A percentile compares a stretch with the other conserved stretches of the same genome.
Conservation (phyloP, 305 asterid genomes). For the Fraxinus floribunda region DNA sequence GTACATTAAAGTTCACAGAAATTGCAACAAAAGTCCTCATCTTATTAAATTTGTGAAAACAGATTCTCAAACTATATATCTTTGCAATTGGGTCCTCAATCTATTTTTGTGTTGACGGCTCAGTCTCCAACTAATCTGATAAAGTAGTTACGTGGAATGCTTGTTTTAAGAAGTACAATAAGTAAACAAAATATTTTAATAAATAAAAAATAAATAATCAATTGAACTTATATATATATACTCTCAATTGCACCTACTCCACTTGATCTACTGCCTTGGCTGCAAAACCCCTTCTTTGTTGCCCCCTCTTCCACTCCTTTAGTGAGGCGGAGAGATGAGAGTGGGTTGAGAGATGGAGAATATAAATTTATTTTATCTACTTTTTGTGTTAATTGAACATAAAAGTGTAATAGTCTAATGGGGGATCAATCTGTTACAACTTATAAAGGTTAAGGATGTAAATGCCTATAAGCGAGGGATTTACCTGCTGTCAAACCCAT, state of each 20-base stretch:
- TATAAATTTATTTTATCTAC: background rate
- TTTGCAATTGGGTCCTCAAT: background rate
- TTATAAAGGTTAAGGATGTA: background rate
- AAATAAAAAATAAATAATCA: too few relatives aligned
- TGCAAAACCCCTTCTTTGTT: background rate
- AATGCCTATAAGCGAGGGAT: background rate
- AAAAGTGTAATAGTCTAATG: background rate
- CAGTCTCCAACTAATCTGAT: background rate
- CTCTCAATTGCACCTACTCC: background rate
- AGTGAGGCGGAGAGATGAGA: background rate
- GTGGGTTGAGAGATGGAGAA: background rate
- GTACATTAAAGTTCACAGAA: background rate
- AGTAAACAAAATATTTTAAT: background rate
- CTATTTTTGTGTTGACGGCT: background rate
- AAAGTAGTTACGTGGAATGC: background rate
- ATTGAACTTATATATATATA: too few relatives aligned
- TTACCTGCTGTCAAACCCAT: background rate
- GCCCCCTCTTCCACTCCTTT: background rate
- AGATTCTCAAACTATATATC: background rate
- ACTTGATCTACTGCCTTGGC: background rate
- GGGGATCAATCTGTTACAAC: background rate
- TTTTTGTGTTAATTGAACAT: background rate
- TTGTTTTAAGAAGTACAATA: background rate
- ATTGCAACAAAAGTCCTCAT: background rate
- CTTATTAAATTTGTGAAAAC: background rate